These are phyloP conservation scores for Agrostemma githago DNA, from an alignment of 148 eudicot genomes.

Conservation along the genomic window DNA sequence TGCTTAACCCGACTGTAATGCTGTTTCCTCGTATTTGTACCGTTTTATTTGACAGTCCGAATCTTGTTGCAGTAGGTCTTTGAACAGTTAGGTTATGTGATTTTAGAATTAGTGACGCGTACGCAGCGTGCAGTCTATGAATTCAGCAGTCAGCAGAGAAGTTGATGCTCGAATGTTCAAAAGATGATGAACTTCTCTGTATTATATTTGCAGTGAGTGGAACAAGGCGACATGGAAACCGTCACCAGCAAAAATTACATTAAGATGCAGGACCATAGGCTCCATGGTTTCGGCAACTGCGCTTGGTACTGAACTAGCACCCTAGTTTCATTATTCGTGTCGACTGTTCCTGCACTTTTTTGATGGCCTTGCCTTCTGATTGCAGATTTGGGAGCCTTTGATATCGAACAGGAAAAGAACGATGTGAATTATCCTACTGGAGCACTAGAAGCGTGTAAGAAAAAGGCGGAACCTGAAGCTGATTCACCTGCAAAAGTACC, in stretches of 20 bases:
- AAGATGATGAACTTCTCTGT: background rate
- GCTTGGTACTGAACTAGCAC: constrained; percentile 34
- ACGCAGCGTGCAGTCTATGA: background rate
- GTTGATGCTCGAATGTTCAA: background rate
- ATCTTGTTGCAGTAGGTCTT: background rate
- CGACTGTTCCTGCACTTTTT: background rate
- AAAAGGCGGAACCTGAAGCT: constrained; percentile 25
- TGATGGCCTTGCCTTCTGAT: background rate
- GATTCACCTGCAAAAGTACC: constrained; percentile 25
- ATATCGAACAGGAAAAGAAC: constrained; percentile 38
- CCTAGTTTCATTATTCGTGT: background rate
- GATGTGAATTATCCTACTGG: constrained; percentile 45
- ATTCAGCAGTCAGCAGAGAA: background rate
- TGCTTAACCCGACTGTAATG: no score
- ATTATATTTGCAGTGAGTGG: constrained; percentile 9
- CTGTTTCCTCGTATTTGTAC: background rate
- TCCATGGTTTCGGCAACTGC: constrained; percentile 32
- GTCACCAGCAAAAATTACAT: constrained; percentile 13
- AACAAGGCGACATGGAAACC: constrained; percentile 10
- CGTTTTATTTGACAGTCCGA: background rate
- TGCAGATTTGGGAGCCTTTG: constrained; percentile 54
- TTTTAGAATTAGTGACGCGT: background rate
- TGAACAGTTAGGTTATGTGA: background rate
- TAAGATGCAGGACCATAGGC: constrained; percentile 25
- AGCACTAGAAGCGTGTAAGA: constrained; percentile 44